Conservation (phyloP, 2,329 filamentous ascomycete species). For the Exophiala aquamarina region DNA sequence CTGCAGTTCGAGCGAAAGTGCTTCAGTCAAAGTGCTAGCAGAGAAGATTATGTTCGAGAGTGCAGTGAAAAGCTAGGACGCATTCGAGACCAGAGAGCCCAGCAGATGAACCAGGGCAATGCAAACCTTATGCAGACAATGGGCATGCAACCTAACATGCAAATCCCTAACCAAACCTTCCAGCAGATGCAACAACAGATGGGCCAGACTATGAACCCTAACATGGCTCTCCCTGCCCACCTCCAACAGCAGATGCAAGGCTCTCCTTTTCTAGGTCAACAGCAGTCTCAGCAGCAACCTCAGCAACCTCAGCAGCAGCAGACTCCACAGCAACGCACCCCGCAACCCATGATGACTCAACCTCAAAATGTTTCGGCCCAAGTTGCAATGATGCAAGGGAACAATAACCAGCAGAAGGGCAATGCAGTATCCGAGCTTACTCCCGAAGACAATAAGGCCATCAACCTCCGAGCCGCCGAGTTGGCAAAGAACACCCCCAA, state of each 20-base stretch:
- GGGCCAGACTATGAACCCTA: conserved; percentile 37
- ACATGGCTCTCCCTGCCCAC: conserved; percentile 45
- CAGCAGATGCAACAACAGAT: conserved; percentile 30
- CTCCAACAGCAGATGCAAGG: conserved; percentile 29
- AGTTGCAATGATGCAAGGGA: conserved; percentile 26
- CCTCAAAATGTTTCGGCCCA: conserved; percentile 12
- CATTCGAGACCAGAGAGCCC: conserved; percentile 45
- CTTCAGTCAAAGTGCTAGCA: conserved; percentile 38
- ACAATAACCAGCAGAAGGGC: conserved; percentile 34
- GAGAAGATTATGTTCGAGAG: conserved; percentile 43
- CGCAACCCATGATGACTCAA: conserved; percentile 26
- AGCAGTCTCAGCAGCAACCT: conserved; percentile 25
- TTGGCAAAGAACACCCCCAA: conserved; percentile 45
- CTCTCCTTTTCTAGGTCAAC: background rate
- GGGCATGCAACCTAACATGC: conserved; percentile 27
- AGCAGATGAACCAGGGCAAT: conserved; percentile 34
- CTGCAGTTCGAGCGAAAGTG: conserved; percentile 46
- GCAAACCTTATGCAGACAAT: conserved; percentile 35
- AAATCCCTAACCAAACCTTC: conserved; percentile 39
- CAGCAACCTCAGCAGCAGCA: conserved; percentile 32
- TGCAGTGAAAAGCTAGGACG: conserved; percentile 45
- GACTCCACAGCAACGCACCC: conserved; percentile 20
- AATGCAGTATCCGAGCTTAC: conserved; percentile 31
- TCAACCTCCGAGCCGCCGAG: conserved; percentile 48
- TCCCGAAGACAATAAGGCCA: conserved; percentile 41